Conservation (phyloP, 345 rosid species). For the Combretum micranthum region DNA sequence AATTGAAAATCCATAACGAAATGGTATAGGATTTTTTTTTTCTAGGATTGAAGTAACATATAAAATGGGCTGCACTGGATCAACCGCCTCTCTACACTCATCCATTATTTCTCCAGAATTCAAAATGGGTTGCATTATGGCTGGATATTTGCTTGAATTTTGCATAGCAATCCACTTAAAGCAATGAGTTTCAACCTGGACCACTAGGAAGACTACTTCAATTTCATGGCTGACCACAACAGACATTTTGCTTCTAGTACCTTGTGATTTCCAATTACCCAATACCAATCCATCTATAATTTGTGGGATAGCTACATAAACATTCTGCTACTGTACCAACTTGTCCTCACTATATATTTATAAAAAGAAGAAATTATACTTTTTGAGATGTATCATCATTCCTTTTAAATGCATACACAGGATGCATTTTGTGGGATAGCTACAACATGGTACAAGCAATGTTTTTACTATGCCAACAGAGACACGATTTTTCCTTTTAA, state of each 20-base stretch:
- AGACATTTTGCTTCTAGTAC: slow-evolving; percentile 33
- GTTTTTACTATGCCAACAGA: no score
- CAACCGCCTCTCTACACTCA: slow-evolving; percentile 36
- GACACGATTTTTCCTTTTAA: no score
- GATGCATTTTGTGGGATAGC: no score
- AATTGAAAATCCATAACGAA: slow-evolving; percentile 43
- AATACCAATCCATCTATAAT: slow-evolving; percentile 49
- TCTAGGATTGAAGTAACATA: slow-evolving; percentile 16
- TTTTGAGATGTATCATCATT: no score
- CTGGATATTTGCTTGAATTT: slow-evolving; percentile 61
- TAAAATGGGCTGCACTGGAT: slow-evolving; percentile 19
- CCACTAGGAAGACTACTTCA: slow-evolving; percentile 39
- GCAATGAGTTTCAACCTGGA: slow-evolving; percentile 38
- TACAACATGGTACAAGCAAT: no score
- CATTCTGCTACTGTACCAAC: no score
- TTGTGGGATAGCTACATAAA: no score
- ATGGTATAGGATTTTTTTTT: slow-evolving; percentile 12
- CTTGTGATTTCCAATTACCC: slow-evolving; percentile 60
- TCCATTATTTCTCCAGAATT: slow-evolving; percentile 52
- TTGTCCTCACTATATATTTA: no score
- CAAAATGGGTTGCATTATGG: slow-evolving; percentile 65
- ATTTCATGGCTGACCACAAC: slow-evolving; percentile 48
- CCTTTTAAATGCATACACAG: no score
- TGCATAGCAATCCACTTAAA: slow-evolving; percentile 54
- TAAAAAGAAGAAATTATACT: no score